Evolutionary conservation across 768 basidiomycete genomes (phyloP).

Genomic region (Floccularia luteovirens): DNA sequence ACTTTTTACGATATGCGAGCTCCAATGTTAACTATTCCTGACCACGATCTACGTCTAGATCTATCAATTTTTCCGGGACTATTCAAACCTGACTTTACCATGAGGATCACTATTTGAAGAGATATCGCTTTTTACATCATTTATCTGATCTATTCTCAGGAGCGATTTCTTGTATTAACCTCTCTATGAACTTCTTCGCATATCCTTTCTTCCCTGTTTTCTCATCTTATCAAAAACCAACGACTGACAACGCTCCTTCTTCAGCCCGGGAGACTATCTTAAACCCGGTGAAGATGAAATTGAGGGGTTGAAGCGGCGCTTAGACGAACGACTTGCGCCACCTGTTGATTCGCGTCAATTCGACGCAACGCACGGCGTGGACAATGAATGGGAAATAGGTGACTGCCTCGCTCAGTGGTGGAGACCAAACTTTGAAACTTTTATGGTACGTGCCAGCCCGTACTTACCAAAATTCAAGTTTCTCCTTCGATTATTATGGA

Average conservation of each 20-base stretch:
- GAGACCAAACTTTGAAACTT: slow-evolving; percentile 97
- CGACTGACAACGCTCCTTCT: background rate
- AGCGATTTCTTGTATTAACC: too few relatives aligned
- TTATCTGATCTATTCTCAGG: too few relatives aligned
- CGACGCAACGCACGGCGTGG: slow-evolving; percentile 66
- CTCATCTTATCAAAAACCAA: too few relatives aligned
- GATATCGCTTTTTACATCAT: too few relatives aligned
- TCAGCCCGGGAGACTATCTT: slow-evolving; percentile 95
- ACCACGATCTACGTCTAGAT: too few relatives aligned
- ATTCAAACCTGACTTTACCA: too few relatives aligned
- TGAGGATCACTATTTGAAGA: too few relatives aligned
- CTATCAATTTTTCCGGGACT: too few relatives aligned
- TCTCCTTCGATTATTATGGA: background rate
- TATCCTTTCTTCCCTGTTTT: slow-evolving; percentile 2
- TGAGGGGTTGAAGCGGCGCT: slow-evolving; percentile 80
- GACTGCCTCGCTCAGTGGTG: slow-evolving; percentile 99
- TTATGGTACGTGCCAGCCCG: slow-evolving; percentile 95
- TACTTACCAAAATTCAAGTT: too few relatives aligned
- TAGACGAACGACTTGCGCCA: slow-evolving; percentile 87
- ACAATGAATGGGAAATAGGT: slow-evolving; percentile 93
- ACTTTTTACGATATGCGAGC: too few relatives aligned
- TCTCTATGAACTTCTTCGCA: too few relatives aligned
- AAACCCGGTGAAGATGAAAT: slow-evolving; percentile 94
- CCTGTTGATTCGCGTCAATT: slow-evolving; percentile 64
- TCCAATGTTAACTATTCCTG: too few relatives aligned